Evolutionary conservation across 2,329 filamentous ascomycete species (phyloP), one percentile per base, ranked within the genome.

Genomic region (Endoconidiophora polonica): DNA sequence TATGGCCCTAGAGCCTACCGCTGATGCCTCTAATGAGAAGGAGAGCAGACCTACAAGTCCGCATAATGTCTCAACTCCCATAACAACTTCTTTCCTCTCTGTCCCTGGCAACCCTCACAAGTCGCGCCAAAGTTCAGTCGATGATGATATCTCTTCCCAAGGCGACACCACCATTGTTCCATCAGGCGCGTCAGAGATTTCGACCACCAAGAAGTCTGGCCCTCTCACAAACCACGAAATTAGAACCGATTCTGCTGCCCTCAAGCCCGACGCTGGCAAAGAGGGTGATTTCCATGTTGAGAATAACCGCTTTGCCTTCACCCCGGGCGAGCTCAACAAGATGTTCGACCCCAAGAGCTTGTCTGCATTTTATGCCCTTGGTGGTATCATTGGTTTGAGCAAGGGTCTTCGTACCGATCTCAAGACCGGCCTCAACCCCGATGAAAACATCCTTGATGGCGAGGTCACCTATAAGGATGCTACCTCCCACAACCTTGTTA

Each of bases 321-420:
- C 79, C 2, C 83, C 83, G 2, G 87, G 88, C 12, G 81, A 93
- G 59, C 70, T 95, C 55, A 81, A 79, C 58, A 94, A 94, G 64
- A 74, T 94, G 66, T 77, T 90, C 54, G 91, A 93, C 60, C 88
- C 88, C 3, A 94, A 94, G 68, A 93, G 79, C 54, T 66, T 94
- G 52, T 70, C 81, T 10, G 87, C 87, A 1, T 94, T 90, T 57
- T 83, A 81, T 59, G 80, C 80, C 12, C 62, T 95, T 4, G 87
- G 88, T 45, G 88, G 88, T 22, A 63, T 94, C 14, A 65, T 65
- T 16, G 88, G 88, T 0, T 64, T 95, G 45, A 86, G 90, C 63
- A 83, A 78, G 59, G 88, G 87, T 7, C 67, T 95, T 26, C 72
- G 83, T 45, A 79, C 79, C 5, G 77, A 91, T 61, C 70, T 84